A percentile compares a stretch with the other conserved stretches of the same genome.
phyloP scores from a whole-genome alignment of 2,329 filamentous ascomycete genomes.

The Phyllosticta citrichinensis region DNA sequence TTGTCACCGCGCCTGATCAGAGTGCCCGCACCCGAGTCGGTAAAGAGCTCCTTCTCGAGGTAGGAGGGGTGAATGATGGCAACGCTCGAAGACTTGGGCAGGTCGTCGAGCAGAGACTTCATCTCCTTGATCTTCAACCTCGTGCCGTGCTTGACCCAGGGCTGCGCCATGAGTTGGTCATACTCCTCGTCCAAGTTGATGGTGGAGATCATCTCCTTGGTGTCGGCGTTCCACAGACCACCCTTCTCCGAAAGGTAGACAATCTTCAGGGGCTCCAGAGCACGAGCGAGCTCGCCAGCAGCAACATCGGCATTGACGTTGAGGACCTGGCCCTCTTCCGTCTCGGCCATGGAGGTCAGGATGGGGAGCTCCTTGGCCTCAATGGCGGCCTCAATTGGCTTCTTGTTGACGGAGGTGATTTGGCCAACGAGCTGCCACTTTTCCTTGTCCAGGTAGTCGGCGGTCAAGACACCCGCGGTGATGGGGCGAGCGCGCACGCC shows the following conservation, averaged over 20 bases:
- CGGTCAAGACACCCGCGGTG: constrained; percentile 79
- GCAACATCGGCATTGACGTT: constrained; percentile 98
- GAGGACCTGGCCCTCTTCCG: constrained; percentile 77
- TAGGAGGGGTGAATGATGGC: constrained; percentile 96
- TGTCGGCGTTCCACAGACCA: constrained; percentile 85
- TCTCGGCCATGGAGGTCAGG: constrained; percentile 93
- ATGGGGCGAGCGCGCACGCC: constrained; percentile 84
- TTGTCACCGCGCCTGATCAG: constrained; percentile 88
- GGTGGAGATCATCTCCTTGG: constrained; percentile 88
- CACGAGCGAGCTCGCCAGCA: constrained; percentile 80
- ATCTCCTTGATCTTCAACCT: constrained; percentile 96
- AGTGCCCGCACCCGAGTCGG: constrained; percentile 88
- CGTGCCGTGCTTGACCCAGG: constrained; percentile 92
- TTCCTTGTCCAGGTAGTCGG: constrained; percentile 91
- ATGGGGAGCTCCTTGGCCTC: constrained; percentile 81
- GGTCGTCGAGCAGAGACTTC: constrained; percentile 79
- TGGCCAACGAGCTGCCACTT: constrained; percentile 95
- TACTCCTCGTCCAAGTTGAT: constrained; percentile 98
- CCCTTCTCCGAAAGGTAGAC: constrained; percentile 99
- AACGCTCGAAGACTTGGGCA: constrained; percentile 86
- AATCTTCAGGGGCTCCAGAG: constrained; percentile 88
- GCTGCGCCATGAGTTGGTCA: constrained; percentile 81
- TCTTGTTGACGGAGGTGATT: constrained; percentile 85
- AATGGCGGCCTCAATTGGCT: constrained; percentile 83
- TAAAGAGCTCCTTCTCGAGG: constrained; percentile 93